A percentile compares a stretch with the other conserved stretches of the same genome.
phyloP scores from a whole-genome alignment of 345 rosid species.

The Eucalyptus fibrosa region DNA sequence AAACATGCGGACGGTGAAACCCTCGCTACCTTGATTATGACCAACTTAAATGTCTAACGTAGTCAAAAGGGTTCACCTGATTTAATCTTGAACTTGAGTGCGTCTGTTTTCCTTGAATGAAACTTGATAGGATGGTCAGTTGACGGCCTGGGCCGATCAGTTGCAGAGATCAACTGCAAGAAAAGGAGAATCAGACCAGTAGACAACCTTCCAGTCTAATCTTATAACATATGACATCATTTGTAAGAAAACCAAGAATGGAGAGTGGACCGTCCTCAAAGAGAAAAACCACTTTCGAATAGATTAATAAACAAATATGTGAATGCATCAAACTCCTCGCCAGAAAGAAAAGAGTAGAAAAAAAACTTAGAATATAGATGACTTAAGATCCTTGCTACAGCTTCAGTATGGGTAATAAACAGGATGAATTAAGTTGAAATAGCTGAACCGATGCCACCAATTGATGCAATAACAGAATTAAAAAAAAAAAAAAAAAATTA shows the following conservation, averaged over 20 bases:
- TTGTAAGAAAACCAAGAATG: neutral
- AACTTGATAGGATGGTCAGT: slow-evolving; percentile 87
- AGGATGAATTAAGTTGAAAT: neutral
- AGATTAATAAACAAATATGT: neutral
- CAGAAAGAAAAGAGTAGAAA: neutral
- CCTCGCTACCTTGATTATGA: neutral
- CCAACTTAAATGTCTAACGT: neutral
- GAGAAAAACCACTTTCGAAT: neutral
- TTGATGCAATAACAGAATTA: neutral
- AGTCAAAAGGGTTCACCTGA: slow-evolving; percentile 31
- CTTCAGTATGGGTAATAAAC: neutral
- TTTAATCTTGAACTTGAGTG: slow-evolving; percentile 81
- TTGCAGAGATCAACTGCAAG: slow-evolving; percentile 73
- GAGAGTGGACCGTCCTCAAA: neutral
- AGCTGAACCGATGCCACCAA: neutral
- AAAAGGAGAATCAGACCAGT: neutral
- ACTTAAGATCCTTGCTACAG: neutral
- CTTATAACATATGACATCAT: neutral
- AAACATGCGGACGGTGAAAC: neutral
- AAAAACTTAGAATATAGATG: neutral
- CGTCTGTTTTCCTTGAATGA: slow-evolving; percentile 50
- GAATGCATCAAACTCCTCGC: neutral
- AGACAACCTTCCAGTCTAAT: neutral
- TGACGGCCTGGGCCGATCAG: slow-evolving; percentile 60
- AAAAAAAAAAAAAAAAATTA: neutral